Percentiles rank a stretch among this genome's conserved stretches.
Conservation (phyloP, 140 eudicot species). For the Senecio squalidus region DNA sequence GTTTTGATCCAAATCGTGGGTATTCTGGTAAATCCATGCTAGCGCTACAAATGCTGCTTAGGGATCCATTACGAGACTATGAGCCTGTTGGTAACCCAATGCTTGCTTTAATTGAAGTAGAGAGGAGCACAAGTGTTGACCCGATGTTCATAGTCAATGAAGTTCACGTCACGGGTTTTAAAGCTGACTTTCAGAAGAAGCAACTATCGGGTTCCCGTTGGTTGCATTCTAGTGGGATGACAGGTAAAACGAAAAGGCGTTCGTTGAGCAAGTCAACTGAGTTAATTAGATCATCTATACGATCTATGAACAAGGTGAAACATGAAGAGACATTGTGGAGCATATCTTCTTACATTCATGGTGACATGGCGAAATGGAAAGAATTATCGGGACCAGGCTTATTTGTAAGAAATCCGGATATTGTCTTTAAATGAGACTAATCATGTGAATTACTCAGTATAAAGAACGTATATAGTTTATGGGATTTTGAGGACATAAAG, state of each 20-base stretch:
- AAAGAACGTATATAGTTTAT: not conserved
- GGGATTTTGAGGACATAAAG: not conserved
- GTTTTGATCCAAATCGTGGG: conserved; percentile 12
- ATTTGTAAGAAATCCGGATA: conserved; percentile 5
- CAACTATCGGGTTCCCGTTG: conserved; percentile 64
- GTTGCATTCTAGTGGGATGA: conserved; percentile 67
- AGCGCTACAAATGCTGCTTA: conserved; percentile 36
- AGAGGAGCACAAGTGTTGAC: conserved; percentile 21
- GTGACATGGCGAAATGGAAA: too few species aligned
- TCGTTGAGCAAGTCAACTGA: conserved; percentile 30
- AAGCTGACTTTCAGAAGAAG: conserved; percentile 26
- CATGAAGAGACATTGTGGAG: conserved; percentile 50
- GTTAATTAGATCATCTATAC: conserved; percentile 31
- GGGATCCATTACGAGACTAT: conserved; percentile 59
- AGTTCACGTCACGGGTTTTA: conserved; percentile 47
- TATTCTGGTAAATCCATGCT: conserved; percentile 27
- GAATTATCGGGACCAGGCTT: not conserved
- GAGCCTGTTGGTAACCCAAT: conserved; percentile 57
- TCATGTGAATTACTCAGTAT: not conserved
- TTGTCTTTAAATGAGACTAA: not conserved
- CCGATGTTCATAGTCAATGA: conserved; percentile 40
- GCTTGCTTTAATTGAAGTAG: conserved; percentile 46
- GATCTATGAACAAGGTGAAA: conserved; percentile 20
- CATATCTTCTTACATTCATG: conserved; percentile 42
- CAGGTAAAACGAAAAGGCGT: conserved; percentile 21